A percentile compares a stretch with the other conserved stretches of the same genome.
Conservation (phyloP, 2,329 filamentous ascomycete species). For the Beauveria varroae region DNA sequence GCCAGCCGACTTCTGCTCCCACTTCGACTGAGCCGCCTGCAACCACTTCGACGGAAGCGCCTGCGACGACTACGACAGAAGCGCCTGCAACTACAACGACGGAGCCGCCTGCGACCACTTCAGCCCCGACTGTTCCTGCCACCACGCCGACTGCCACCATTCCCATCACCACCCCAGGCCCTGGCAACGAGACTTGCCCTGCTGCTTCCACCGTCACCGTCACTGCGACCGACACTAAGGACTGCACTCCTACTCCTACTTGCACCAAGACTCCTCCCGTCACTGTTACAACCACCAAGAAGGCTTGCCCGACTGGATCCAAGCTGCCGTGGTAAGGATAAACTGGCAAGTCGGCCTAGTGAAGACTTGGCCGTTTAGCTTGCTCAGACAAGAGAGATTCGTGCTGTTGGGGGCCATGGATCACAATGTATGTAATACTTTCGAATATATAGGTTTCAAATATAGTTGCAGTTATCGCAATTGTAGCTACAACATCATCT, state of each 20-base stretch:
- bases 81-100: conserved; percentile 3
- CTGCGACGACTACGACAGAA: neutral
- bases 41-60: neutral
- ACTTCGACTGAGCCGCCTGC: neutral
- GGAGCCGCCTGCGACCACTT: neutral
- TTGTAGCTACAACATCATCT: neutral
- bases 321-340: conserved; percentile 8
- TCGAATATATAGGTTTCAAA: neutral
- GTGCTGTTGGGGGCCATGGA: neutral
- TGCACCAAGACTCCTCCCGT: conserved; percentile 8
- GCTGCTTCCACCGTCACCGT: conserved; percentile 9
- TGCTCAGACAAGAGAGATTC: neutral
- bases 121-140: conserved; percentile 5
- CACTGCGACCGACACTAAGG: conserved; percentile 7
- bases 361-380: neutral
- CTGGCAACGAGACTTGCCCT: conserved; percentile 6
- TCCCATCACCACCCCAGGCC: neutral
- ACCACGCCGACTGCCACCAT: neutral
- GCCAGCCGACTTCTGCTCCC: neutral
- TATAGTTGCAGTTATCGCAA: neutral
- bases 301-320: conserved; percentile 9
- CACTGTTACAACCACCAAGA: conserved; percentile 8
- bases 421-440: neutral
- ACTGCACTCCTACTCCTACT: conserved; percentile 5
- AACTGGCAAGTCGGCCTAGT: too few relatives aligned